Base-by-base conservation (phyloP, 2,329 filamentous ascomycete genomes). In the Ophiostoma australiae region DNA sequence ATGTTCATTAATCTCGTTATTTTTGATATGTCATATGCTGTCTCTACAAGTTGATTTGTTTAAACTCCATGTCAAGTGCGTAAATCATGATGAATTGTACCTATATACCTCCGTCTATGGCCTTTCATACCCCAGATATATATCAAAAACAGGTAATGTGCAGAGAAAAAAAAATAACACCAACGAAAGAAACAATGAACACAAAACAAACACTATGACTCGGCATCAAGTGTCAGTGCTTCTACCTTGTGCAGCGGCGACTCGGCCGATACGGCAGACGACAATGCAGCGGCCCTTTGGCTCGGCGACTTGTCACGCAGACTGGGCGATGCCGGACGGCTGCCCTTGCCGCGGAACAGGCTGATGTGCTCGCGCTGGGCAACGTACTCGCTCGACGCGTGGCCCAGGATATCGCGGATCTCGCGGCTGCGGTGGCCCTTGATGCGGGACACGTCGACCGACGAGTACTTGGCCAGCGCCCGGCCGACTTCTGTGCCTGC, bases 351-450 rank as follows among this genome's bases (percentile, higher is more conserved):
- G 44, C 79, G 80, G 73, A 91, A 90, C 75, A 97, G 89, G 65
- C 92, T 93, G 73, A 97, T 90, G 76, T 97, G 94, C 79, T 97
- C 93, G 73, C 93, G 85, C 77, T 95, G 84, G 11, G 93, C 94
- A 58, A 98, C 91, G 80, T 98, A 97, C 80, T 98, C 93, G 77
- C 91, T 96, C 78, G 97, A 94, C 27, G 93, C 92, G 80, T 97
- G 99, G 3, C 94, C 95, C 41, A 99, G 82, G 65, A 95, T 82
- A 11, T 86, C 84, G 67, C 89, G 84, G 74, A 99, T 97, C 78
- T 97, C 91, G 6, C 85, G 87, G 77, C 93, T 97, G 78, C 91
- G 89, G 74, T 91, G 84, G 1, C 95, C 95, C 81, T 91, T 93
- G 78, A 99, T 97, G 69, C 91, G 84, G 71, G 84, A 82, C 73